Base-by-base conservation (phyloP, 805 yeast genomes). In the Yamadazyma akitaensis region DNA sequence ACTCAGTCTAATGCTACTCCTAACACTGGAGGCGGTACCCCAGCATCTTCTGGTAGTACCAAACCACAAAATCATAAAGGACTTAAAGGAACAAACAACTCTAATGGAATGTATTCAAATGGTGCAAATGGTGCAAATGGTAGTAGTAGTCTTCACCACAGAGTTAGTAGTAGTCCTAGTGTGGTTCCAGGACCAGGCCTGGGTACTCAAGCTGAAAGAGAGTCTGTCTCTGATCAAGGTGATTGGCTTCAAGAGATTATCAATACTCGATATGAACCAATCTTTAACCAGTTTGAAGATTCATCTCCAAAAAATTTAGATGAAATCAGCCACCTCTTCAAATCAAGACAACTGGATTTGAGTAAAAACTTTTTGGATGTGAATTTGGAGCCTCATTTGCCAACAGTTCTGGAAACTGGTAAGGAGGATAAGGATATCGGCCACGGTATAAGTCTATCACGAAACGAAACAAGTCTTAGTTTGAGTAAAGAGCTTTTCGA, bases 221-320 rank as follows among this genome's bases (percentile, higher is more conserved):
- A 48, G 13, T 33, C 40, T 19, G 43, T 51, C 10, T 42, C 51
- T 9, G 55, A 51, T 12, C 43, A 51, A 14, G 79, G 77, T 25
- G 84, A 80, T 48, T 84, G 92, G 91, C 66, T 86, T 13, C 75
- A 80, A 28, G 89, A 84, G 51, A 84, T 86, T 54, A 79, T 85
- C 42, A 80, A 73, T 45, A 79, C 87, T 1, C 87, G 89, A 5
- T 75, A 78, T 51, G 86, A 82, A 40, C 72, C 76, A 28, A 77
- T 80, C 45, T 78, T 84, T 36, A 34, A 41, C 35, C 46, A 46
- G 19, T 21, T 16, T n/a, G 39, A 17, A 10, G 42, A 36, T 1
- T 19, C 44, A 2, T 40, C 47, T 16, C 50, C 53, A 7, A 41
- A 36, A 12, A 36, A 34, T 53, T 47, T 62, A 51, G 63, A 72